Evolutionary conservation across 495 filamentous ascomycete species (phyloP), one percentile per base, ranked within the genome.

Genomic region (Aspergillus leporis): DNA sequence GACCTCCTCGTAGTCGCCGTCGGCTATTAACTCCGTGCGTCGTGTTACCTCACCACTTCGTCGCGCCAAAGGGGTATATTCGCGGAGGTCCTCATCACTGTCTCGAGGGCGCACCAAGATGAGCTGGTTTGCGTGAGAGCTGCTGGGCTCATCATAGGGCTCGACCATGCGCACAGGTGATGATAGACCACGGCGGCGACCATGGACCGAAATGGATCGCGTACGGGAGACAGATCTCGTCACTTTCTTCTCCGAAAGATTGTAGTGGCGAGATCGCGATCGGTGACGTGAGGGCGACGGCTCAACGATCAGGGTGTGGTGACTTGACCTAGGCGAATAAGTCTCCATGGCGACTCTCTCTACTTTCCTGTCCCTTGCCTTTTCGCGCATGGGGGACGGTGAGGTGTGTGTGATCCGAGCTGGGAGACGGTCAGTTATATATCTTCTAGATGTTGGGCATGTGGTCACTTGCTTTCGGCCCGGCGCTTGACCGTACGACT

Each of bases 401-500:
- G 69, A 60, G 3, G 70, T 30, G 38, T 57, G 56, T 41, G 73
- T 51, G 40, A 67, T 68, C 23, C 73, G 71, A 51, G 68, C 70
- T 75, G 30, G 8, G 28, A 40, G 32, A 53, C 49, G 28, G 51
- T 65, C 23, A 67, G 60, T 18, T n/a, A 18, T 14, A 18, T 34
- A 32, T 38, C 16, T 41, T 36, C 25, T 30, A 2, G 16, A 14
- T 19, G 1, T n/a, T 16, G 14, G 31, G 60, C 58, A 66, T 52
- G 36, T 59, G 60, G 53, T 43, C 34, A 68, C 71, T 57, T 62
- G 75, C 77, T 67, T 49, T 74, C 73, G 18, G 66, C 55, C 43
- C 68, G 70, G 30, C 69, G 66, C 47, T 65, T 70, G 62, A 80
- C 88, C 31, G 90, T 84, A 64, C 90, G 88, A 68, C 91, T 95